Base-by-base conservation (phyloP, 2,329 filamentous ascomycete species). In the Lachnellula arida region DNA sequence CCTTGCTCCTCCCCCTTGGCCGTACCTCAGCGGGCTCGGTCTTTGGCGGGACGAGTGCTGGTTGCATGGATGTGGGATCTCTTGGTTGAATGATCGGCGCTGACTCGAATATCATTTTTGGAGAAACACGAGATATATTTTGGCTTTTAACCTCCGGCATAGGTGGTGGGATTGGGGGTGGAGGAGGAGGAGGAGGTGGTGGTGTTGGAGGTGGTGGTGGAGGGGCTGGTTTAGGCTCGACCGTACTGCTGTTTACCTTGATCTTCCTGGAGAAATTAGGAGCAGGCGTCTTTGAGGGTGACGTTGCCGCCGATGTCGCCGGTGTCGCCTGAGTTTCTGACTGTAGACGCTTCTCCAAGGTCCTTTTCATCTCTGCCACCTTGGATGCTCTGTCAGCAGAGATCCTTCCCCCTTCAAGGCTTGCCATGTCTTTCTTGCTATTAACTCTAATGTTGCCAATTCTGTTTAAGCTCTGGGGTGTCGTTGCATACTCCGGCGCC, bases 361-460 rank as follows among this genome's bases (percentile, higher is more conserved):
- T 32, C 42, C 53, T 62, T 32, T 53, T 65, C 57, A 65, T 65
- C 43, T 59, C 63, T n/a, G 59, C 54, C 14, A 67, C 63, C 46
- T 59, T 66, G n/a, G 44, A 35, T 35, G 44, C 23, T 40, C 19
- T 53, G 15, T 23, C 8, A 8, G 14, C 23, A 25, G 28, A n/a
- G 22, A 25, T 7, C 34, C 39, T 28, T 23, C 19, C 23, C 15
- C 34, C 17, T 35, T 37, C 32, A 12, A 42, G 42, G 25, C 42
- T 28, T 25, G 15, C 17, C 4, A 11, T 15, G 49, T 5, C 28
- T 28, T 15, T 11, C 15, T 42, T n/a, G 17, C 25, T 19, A 14
- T 49, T 14, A 8, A 32, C 9, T n/a, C 17, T 23, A 11, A 4
- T 28, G n/a, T 43, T 19, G 11, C 34, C 8, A n/a, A 12, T 7